phyloP scores from a whole-genome alignment of 2,329 filamentous ascomycete species.

The Ophiocordyceps australis region DNA sequence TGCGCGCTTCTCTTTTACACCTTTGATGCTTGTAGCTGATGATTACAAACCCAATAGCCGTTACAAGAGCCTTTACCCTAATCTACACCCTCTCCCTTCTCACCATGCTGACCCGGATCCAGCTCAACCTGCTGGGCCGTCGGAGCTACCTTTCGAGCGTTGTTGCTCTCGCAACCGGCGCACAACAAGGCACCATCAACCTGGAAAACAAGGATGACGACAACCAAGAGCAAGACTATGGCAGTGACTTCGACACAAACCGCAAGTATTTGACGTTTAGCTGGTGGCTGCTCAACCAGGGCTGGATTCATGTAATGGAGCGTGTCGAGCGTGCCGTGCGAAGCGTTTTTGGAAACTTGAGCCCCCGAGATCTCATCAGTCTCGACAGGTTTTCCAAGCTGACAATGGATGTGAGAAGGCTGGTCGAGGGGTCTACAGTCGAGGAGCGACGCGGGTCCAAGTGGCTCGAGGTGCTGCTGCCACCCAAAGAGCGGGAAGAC shows the following conservation, averaged over 20 bases:
- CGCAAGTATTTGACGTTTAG: conserved; percentile 88
- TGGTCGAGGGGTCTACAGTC: conserved; percentile 49
- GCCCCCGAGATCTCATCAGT: conserved; percentile 74
- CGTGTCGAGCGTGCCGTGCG: conserved; percentile 74
- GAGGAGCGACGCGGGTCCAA: conserved; percentile 25
- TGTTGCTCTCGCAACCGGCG: conserved; percentile 68
- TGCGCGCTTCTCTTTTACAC: too few species aligned
- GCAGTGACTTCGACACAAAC: conserved; percentile 92
- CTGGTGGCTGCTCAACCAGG: conserved; percentile 91
- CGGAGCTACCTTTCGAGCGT: conserved; percentile 93
- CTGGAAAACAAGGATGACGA: conserved; percentile 91
- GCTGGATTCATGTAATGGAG: conserved; percentile 67
- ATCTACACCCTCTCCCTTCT: conserved; percentile 83
- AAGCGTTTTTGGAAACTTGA: conserved; percentile 76
- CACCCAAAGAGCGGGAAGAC: conserved; percentile 59
- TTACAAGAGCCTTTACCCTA: conserved; percentile 79
- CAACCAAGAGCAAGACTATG: conserved; percentile 62
- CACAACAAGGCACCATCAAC: conserved; percentile 59
- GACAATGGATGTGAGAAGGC: conserved; percentile 66
- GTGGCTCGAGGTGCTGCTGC: conserved; percentile 77
- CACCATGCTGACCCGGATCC: conserved; percentile 81
- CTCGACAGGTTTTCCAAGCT: conserved; percentile 66
- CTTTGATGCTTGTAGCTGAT: too few species aligned
- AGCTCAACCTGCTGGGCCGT: conserved; percentile 90
- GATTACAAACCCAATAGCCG: conserved; percentile 41